Percentiles rank a stretch among this genome's conserved stretches.
Evolutionary conservation across 768 basidiomycete species (phyloP).

Genomic region (Phylloporus sp.): DNA sequence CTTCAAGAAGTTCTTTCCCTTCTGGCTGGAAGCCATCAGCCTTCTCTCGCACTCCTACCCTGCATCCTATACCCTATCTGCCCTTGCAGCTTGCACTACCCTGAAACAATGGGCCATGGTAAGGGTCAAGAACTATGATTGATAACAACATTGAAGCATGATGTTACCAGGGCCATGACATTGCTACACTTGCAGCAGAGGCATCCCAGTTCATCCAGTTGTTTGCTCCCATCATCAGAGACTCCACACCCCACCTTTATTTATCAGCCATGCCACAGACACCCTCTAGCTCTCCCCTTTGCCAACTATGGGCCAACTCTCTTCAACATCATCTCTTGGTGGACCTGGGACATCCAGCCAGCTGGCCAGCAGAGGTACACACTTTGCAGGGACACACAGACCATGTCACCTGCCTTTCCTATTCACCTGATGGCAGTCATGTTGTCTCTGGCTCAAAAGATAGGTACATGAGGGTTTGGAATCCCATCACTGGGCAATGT

Average conservation of each 20-base stretch:
- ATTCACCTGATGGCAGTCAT: constrained; percentile 20
- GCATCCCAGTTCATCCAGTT: constrained; percentile 26
- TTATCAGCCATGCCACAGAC: constrained; percentile 35
- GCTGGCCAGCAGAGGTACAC: constrained; percentile 19
- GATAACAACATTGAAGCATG: not conserved
- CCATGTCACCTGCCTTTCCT: constrained; percentile 11
- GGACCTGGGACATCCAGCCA: constrained; percentile 1
- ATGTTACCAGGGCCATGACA: constrained; percentile 9
- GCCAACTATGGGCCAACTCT: constrained; percentile 19
- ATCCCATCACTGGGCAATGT: constrained; percentile 15
- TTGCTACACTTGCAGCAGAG: constrained; percentile 20
- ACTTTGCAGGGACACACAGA: constrained; percentile 13
- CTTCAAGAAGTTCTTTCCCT: constrained; percentile 26
- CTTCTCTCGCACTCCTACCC: constrained; percentile 10
- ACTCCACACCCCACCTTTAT: constrained; percentile 36
- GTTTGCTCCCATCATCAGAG: constrained; percentile 28
- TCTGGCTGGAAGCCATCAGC: constrained; percentile 38
- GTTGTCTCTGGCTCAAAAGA: constrained; percentile 26
- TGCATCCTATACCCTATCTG: constrained; percentile 3
- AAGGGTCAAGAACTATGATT: not conserved
- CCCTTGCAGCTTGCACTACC: constrained; percentile 7
- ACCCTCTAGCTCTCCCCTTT: constrained; percentile 25
- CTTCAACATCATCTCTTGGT: constrained; percentile 13
- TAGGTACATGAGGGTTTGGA: constrained; percentile 18
- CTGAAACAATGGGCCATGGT: constrained; percentile 20